phyloP scores from a whole-genome alignment of 1,284 basidiomycete species.

The Gomphus bonarii region DNA sequence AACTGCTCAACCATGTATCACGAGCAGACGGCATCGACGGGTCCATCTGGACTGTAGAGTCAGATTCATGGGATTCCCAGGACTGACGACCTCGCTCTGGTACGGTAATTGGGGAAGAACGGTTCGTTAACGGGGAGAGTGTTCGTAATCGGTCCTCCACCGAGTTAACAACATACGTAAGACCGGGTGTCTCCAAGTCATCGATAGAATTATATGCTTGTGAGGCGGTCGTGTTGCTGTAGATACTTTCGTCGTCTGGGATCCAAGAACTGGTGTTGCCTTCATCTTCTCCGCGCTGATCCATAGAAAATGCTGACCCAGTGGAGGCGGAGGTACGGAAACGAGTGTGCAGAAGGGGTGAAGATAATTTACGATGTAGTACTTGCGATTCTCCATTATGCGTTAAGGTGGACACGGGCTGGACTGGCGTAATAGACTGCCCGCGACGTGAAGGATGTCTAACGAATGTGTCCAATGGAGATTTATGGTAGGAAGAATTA shows the following conservation, averaged over 20 bases:
- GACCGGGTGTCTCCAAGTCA: neutral
- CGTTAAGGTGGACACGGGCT: neutral
- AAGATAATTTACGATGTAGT: conserved; percentile 25
- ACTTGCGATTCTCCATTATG: neutral
- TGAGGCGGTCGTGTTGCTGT: conserved; percentile 20
- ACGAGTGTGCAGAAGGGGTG: conserved; percentile 52
- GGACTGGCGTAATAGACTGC: neutral
- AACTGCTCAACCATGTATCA: conserved; percentile 1
- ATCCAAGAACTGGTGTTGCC: conserved; percentile 24
- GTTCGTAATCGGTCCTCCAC: neutral
- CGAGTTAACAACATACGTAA: conserved; percentile 1
- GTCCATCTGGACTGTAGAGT: conserved; percentile 1
- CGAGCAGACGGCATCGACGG: neutral
- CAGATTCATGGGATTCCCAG: conserved; percentile 13
- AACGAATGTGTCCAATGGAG: conserved; percentile 7
- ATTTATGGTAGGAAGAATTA: conserved; percentile 4
- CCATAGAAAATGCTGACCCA: conserved; percentile 19
- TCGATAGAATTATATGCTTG: neutral
- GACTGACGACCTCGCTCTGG: conserved; percentile 15
- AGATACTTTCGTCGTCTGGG: conserved; percentile 28
- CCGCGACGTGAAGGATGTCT: conserved; percentile 7
- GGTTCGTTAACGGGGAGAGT: conserved; percentile 1
- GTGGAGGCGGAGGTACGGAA: conserved; percentile 50
- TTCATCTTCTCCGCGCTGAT: conserved; percentile 9
- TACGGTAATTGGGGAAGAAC: neutral